Percentiles rank a stretch among this genome's conserved stretches.
These are phyloP conservation scores for Ciborinia camelliae DNA, from an alignment of 2,329 filamentous ascomycete genomes.

Conservation along the genomic window DNA sequence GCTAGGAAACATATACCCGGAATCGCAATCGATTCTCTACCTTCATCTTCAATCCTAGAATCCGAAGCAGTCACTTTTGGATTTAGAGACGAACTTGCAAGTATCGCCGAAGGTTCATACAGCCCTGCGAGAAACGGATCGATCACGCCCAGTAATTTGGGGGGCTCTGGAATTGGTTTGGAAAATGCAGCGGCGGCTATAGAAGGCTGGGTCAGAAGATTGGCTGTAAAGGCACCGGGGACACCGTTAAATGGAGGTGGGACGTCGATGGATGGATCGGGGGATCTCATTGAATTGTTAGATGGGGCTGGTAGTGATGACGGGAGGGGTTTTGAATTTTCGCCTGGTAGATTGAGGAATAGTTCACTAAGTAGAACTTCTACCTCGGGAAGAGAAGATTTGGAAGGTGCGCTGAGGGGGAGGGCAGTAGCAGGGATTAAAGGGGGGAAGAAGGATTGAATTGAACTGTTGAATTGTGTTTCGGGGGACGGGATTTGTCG, in stretches of 20 bases:
- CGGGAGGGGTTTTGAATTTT: constrained; percentile 40
- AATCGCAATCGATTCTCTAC: constrained; percentile 65
- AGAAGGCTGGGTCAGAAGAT: constrained; percentile 85
- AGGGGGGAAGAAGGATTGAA: constrained; percentile 8
- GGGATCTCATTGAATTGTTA: constrained; percentile 69
- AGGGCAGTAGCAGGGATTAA: not conserved
- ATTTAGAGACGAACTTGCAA: constrained; percentile 42
- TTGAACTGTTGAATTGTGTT: not conserved
- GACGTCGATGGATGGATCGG: constrained; percentile 45
- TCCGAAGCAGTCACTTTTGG: constrained; percentile 57
- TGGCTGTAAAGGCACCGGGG: constrained; percentile 61
- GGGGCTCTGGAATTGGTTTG: constrained; percentile 47
- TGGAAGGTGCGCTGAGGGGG: constrained; percentile 25
- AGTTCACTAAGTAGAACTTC: constrained; percentile 20
- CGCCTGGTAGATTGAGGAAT: constrained; percentile 25
- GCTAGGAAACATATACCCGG: constrained; percentile 79
- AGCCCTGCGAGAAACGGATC: constrained; percentile 30
- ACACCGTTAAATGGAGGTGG: constrained; percentile 32
- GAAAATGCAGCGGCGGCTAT: constrained; percentile 85
- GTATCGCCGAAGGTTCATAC: constrained; percentile 44
- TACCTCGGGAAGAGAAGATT: constrained; percentile 27
- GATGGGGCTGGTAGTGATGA: constrained; percentile 59
- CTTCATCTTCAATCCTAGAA: constrained; percentile 63
- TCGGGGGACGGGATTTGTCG: not conserved
- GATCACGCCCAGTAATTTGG: constrained; percentile 47